Conservation (phyloP, 2,329 filamentous ascomycete genomes). For the Neofusicoccum laricinum region DNA sequence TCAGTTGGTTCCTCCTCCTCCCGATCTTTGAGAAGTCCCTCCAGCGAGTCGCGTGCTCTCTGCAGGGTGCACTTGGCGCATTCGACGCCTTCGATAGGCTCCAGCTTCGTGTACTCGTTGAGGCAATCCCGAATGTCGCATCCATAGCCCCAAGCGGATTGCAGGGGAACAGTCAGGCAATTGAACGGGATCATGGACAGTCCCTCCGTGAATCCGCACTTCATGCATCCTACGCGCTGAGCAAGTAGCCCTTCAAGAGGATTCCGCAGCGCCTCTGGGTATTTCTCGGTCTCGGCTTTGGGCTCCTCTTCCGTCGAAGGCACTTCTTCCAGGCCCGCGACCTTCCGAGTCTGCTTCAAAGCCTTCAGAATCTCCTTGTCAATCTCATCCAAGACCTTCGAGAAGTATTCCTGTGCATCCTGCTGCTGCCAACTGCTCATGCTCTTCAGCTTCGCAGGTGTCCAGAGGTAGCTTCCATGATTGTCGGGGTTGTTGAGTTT, state of each 20-base stretch:
- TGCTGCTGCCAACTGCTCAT: slow-evolving; percentile 97
- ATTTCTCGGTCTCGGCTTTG: not conserved
- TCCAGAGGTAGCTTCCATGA: slow-evolving; percentile 77
- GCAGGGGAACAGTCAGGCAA: slow-evolving; percentile 82
- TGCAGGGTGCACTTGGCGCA: slow-evolving; percentile 88
- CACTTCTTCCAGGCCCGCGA: not conserved
- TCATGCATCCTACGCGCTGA: slow-evolving; percentile 82
- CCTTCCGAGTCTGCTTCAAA: slow-evolving; percentile 39
- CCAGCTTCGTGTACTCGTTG: slow-evolving; percentile 79
- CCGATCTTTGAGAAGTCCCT: slow-evolving; percentile 40
- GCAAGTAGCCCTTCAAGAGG: slow-evolving; percentile 85
- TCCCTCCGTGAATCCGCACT: slow-evolving; percentile 83
- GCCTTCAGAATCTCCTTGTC: slow-evolving; percentile 67
- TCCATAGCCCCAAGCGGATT: slow-evolving; percentile 60
- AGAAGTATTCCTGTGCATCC: slow-evolving; percentile 96
- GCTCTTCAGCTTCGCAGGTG: slow-evolving; percentile 75
- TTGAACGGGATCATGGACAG: slow-evolving; percentile 91
- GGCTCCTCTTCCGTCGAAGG: slow-evolving; percentile 2
- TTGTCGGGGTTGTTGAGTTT: slow-evolving; percentile 68
- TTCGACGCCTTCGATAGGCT: slow-evolving; percentile 84
- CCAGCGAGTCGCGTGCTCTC: slow-evolving; percentile 46
- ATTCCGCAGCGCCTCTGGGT: slow-evolving; percentile 52
- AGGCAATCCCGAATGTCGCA: slow-evolving; percentile 77
- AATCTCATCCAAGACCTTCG: slow-evolving; percentile 80
- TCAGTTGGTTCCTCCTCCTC: slow-evolving; percentile 10